Evolutionary conservation across 441 rosid genomes (phyloP), one percentile per base, ranked within the genome.

Genomic region (Arabidopsis hybrid): DNA sequence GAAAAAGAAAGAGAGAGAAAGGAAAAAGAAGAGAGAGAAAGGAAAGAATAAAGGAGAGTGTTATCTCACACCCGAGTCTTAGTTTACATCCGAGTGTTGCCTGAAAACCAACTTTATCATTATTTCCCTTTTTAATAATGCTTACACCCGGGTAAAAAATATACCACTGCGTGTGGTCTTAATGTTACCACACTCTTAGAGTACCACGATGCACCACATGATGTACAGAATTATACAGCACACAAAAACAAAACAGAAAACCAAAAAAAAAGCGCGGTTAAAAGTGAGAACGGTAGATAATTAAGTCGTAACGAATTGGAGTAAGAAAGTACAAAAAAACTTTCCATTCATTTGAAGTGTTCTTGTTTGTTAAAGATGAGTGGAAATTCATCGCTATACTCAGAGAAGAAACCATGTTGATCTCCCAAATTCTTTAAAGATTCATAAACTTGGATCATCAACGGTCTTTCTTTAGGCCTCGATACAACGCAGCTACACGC

Each of bases 381-480:
- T 0, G 95, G 89, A 65, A 86, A 86, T 57, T 88, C 92, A 49
- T 85, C 90, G 4, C 76, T 78, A 51, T 67, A 80, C 43, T 84
- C 95, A 4, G 72, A 69, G 76, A 73, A 75, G 40, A 75, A 53
- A 56, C 87, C 92, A 40, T 84, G 78, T 70, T 63, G 75, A 71
- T 83, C 85, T 6, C 83, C 92, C 78, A 86, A 72, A 55, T 14
- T 76, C 81, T 82, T 86, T 77, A 88, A 43, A n/a, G 83, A 85
- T 45, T 90, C 91, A 7, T 80, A 90, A 52, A 85, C 87, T 70
- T 78, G 80, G 51, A 72, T 73, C 92, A 86, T 88, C 40, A 78
- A 76, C 34, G 88, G 91, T 81, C 95, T 81, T 66, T 90, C 95
- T 80, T 83, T 90, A 5, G 88, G 88, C 78, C 92, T 83, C 11